A percentile compares a stretch with the other conserved stretches of the same genome.
phyloP scores from a whole-genome alignment of 2,329 filamentous ascomycete species.

The Paracoccidioides brasiliensis region DNA sequence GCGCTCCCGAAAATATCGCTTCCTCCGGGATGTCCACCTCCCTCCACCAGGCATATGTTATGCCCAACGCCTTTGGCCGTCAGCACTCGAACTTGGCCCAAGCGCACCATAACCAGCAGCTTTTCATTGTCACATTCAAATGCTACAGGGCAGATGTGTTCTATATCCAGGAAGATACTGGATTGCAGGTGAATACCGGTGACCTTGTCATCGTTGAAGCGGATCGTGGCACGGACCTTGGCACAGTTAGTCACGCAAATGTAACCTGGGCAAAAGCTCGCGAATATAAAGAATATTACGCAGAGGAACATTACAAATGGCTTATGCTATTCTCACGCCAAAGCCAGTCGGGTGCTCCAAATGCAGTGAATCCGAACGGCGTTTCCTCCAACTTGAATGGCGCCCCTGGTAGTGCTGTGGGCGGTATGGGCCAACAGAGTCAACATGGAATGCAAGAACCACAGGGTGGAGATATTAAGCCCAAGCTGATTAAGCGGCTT shows the following conservation, averaged over 20 bases:
- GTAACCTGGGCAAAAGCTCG: conserved; percentile 80
- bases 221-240: conserved; percentile 88
- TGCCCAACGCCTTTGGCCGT: conserved; percentile 26
- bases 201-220: conserved; percentile 96
- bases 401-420: conserved; percentile 56
- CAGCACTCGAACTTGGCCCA: conserved; percentile 25
- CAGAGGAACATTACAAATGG: conserved; percentile 95
- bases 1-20: conserved; percentile 19
- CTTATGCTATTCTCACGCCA: conserved; percentile 96
- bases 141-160: conserved; percentile 91
- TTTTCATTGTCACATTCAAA: conserved; percentile 93
- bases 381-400: conserved; percentile 51
- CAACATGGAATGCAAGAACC: conserved; percentile 62
- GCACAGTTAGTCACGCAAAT: conserved; percentile 79
- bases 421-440: conserved; percentile 63
- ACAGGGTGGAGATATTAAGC: conserved; percentile 65
- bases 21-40: conserved; percentile 24
- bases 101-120: conserved; percentile 31
- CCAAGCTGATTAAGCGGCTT: conserved; percentile 91
- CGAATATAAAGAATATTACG: conserved; percentile 78
- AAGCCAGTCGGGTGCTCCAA: conserved; percentile 36
- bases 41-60: conserved; percentile 28
- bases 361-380: conserved; percentile 34
- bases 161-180: conserved; percentile 91
- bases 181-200: conserved; percentile 75